phyloP scores from a whole-genome alignment of 306 rosid species.

The Quercus agrifolia region DNA sequence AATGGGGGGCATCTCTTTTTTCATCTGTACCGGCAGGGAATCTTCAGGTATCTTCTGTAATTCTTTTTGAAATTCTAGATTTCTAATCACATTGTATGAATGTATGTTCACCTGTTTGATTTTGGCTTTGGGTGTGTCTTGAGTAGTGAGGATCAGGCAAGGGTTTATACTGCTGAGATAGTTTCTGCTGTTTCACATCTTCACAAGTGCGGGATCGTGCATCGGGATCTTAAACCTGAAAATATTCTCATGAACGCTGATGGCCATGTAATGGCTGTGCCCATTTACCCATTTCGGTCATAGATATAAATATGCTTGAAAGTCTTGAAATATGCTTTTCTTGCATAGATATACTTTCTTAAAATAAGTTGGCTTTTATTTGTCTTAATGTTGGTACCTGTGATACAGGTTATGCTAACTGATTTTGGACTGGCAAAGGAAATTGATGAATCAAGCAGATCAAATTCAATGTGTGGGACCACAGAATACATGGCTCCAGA shows the following conservation, averaged over 20 bases:
- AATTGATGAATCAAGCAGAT: conserved; percentile 76
- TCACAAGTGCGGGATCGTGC: conserved; percentile 82
- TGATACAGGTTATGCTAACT: conserved; percentile 77
- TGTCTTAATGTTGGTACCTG: conserved; percentile 11
- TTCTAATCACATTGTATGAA: not conserved
- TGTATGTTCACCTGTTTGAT: conserved; percentile 18
- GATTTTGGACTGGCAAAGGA: conserved; percentile 96
- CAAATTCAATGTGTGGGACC: conserved; percentile 95
- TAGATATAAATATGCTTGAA: conserved; percentile 12
- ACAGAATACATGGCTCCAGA: conserved; percentile 98
- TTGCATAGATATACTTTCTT: not conserved
- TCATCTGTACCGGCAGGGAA: conserved; percentile 83
- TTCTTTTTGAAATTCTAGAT: not conserved
- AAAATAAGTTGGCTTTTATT: not conserved
- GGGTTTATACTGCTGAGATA: conserved; percentile 90
- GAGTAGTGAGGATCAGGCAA: conserved; percentile 96
- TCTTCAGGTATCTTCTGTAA: conserved; percentile 60
- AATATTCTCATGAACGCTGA: conserved; percentile 87
- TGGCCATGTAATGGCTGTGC: conserved; percentile 75
- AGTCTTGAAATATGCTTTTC: conserved; percentile 12
- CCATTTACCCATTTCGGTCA: conserved; percentile 18
- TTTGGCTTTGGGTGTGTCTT: conserved; percentile 33
- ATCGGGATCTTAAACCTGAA: conserved; percentile 96
- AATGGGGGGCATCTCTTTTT: conserved; percentile 96
- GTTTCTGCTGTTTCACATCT: conserved; percentile 95